phyloP scores from a whole-genome alignment of 148 eudicot genomes.

The Fagopyrum tataricum region DNA sequence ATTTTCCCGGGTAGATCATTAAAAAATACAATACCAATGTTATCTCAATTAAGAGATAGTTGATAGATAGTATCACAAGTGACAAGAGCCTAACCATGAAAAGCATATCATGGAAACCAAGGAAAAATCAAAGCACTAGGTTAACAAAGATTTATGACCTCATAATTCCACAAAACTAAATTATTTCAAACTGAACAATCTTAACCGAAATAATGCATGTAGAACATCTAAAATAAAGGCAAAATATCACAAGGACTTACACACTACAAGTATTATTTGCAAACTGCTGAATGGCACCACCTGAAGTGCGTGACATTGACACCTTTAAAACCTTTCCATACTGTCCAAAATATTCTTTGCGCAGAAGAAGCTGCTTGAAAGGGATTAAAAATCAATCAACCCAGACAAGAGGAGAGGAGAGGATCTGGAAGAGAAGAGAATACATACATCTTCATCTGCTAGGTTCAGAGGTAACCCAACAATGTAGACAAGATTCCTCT shows the following conservation, averaged over 20 bases:
- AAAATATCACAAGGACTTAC: constrained; percentile 37
- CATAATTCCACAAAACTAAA: neutral
- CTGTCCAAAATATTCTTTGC: constrained; percentile 73
- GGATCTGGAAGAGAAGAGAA: neutral
- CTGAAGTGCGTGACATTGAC: constrained; percentile 87
- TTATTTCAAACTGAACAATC: neutral
- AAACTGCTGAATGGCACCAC: constrained; percentile 47
- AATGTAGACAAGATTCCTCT: constrained; percentile 87
- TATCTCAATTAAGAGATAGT: no score
- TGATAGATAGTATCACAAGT: neutral
- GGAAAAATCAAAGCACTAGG: neutral
- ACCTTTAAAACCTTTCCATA: constrained; percentile 96
- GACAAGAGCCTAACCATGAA: neutral
- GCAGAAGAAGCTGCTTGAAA: constrained; percentile 69
- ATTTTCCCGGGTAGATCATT: neutral
- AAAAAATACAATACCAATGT: no score
- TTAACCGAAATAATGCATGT: neutral
- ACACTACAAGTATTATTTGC: constrained; percentile 54
- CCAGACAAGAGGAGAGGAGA: constrained; percentile 8
- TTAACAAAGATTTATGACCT: neutral
- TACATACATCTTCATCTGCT: constrained; percentile 88
- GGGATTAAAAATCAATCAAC: neutral
- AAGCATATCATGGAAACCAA: neutral
- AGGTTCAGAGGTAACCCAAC: constrained; percentile 82
- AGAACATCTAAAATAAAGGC: neutral